These are phyloP conservation scores for Fusarium poae DNA, from an alignment of 2,329 filamentous ascomycete species.

Conservation along the genomic window DNA sequence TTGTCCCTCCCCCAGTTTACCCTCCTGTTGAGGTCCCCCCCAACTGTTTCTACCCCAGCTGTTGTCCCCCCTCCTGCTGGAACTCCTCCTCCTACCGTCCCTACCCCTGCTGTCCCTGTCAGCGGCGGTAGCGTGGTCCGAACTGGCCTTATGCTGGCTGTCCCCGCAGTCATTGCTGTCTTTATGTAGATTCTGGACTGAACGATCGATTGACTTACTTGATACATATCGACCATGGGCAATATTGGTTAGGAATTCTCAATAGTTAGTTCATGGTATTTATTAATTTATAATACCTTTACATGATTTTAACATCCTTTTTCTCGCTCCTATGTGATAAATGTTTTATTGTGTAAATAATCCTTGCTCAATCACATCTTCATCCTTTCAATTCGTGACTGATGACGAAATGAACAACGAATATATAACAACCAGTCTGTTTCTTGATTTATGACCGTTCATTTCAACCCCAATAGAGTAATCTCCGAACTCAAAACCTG, in stretches of 20 bases:
- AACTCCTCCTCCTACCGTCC: slow-evolving; percentile 8
- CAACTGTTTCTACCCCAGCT: not conserved
- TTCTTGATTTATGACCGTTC: not conserved
- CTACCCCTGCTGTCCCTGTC: slow-evolving; percentile 21
- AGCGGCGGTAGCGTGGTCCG: slow-evolving; percentile 33
- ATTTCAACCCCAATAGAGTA: not conserved
- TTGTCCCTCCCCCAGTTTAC: not conserved
- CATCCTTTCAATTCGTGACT: not conserved
- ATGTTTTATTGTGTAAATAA: not conserved
- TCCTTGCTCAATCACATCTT: too few species aligned
- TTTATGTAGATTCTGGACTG: slow-evolving; percentile 23
- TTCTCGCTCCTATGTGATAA: not conserved
- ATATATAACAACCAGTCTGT: not conserved
- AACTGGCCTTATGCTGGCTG: slow-evolving; percentile 25
- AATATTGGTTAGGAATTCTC: slow-evolving; percentile 2
- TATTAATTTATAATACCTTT: slow-evolving; percentile 33
- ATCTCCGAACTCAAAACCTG: not conserved
- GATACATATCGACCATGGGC: slow-evolving; percentile 7
- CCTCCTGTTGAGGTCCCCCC: not conserved
- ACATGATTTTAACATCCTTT: not conserved
- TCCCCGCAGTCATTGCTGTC: slow-evolving; percentile 32
- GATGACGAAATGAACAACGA: not conserved
- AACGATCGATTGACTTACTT: slow-evolving; percentile 9
- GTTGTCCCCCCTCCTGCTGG: slow-evolving; percentile 11
- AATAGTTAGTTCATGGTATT: slow-evolving; percentile 20